Evolutionary conservation across 208 protist genomes (phyloP).

Genomic region (Porcisia hertigi): DNA sequence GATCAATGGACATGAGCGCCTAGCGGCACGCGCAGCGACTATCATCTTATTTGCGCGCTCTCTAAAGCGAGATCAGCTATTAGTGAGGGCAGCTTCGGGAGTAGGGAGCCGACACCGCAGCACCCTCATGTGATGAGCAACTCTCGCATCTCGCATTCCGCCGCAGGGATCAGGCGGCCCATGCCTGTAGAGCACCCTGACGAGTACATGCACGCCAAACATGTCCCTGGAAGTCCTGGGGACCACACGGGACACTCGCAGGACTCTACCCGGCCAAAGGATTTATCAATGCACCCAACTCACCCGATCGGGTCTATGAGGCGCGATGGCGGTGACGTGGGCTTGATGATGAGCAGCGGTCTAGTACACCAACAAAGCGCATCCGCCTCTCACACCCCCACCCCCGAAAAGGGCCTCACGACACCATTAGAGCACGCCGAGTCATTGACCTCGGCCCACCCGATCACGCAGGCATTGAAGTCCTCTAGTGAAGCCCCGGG

Average conservation of each 20-base stretch:
- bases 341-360: slow-evolving; percentile 7
- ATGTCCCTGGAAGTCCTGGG: background rate
- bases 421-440: background rate
- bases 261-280: slow-evolving; percentile 14
- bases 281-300: slow-evolving; percentile 21
- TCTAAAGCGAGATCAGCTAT: background rate
- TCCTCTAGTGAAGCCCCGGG: background rate
- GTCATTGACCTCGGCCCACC: slow-evolving; percentile 3
- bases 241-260: slow-evolving; percentile 9
- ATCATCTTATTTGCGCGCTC: background rate
- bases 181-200: too few relatives aligned
- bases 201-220: slow-evolving; percentile 15
- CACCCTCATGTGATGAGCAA: background rate
- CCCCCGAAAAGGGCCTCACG: background rate
- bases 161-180: too few relatives aligned
- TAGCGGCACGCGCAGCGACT: background rate
- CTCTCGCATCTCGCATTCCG: too few relatives aligned
- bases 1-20: background rate
- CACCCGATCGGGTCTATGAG: slow-evolving; percentile 17
- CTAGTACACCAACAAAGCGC: background rate
- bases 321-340: background rate
- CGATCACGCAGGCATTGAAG: slow-evolving; percentile 13
- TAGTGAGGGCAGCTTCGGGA: slow-evolving; percentile 19
- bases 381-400: background rate
- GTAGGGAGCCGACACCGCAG: background rate